Conservation (phyloP, 768 basidiomycete genomes). For the Neoboletus magnificus region DNA sequence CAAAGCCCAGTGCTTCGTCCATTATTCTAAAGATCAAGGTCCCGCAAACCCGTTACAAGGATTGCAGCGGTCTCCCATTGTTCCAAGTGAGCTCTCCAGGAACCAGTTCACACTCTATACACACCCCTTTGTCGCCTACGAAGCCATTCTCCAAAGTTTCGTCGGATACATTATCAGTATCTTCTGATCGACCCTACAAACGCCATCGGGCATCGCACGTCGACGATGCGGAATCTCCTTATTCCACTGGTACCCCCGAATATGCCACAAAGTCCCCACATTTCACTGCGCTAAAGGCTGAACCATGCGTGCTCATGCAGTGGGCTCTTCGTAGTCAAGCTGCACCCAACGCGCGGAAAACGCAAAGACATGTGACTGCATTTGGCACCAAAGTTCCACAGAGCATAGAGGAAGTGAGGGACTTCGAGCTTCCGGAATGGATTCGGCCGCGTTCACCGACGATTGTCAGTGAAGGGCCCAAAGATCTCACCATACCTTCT, state of each 20-base stretch:
- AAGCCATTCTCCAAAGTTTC: constrained; percentile 32
- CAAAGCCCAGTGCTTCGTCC: constrained; percentile 20
- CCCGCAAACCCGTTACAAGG: constrained; percentile 26
- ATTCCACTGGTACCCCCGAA: constrained; percentile 24
- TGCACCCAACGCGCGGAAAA: constrained; percentile 44
- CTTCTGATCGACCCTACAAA: constrained; percentile 30
- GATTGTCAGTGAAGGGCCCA: not conserved
- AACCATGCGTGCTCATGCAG: constrained; percentile 41
- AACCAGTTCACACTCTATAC: constrained; percentile 10
- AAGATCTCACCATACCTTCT: constrained; percentile 3
- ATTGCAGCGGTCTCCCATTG: constrained; percentile 2
- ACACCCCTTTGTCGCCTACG: constrained; percentile 15
- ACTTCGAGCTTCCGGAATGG: constrained; percentile 61
- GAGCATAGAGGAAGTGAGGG: constrained; percentile 44
- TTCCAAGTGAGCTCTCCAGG: constrained; percentile 17
- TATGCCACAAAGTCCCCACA: constrained; percentile 10
- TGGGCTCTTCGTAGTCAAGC: constrained; percentile 49
- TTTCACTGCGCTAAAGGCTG: constrained; percentile 16
- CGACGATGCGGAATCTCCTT: constrained; percentile 23
- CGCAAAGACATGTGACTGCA: constrained; percentile 51
- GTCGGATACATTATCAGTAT: constrained; percentile 26
- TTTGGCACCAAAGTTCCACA: constrained; percentile 59
- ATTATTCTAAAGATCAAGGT: constrained; percentile 37
- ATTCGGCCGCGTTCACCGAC: constrained; percentile 30
- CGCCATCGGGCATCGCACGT: constrained; percentile 21